Percentiles rank a stretch among this genome's conserved stretches.
Evolutionary conservation across 108 stramenopile genomes (phyloP).

Genomic region (Nitzschia sp.): DNA sequence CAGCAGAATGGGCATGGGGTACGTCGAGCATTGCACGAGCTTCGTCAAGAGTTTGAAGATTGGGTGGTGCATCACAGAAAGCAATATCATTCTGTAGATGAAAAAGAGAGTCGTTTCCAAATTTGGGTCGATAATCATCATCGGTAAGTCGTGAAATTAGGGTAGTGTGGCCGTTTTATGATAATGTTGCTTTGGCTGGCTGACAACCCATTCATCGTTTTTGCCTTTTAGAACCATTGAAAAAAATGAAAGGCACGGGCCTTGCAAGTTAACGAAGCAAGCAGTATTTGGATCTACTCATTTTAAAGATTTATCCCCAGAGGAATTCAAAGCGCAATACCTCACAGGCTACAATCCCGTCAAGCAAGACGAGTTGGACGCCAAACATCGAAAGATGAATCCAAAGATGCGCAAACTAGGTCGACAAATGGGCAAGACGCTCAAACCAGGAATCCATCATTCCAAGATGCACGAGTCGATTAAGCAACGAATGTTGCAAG

Average conservation of each 20-base stretch:
- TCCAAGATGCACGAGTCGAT: slow-evolving; percentile 41
- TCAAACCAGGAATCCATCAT: slow-evolving; percentile 28
- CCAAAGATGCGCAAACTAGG: slow-evolving; percentile 11
- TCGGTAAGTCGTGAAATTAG: slow-evolving; percentile 30
- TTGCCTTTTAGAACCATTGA: slow-evolving; percentile 44
- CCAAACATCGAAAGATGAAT: background rate
- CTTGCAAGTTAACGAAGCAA: slow-evolving; percentile 75
- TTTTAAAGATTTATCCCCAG: slow-evolving; percentile 72
- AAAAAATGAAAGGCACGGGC: slow-evolving; percentile 76
- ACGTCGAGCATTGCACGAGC: slow-evolving; percentile 6
- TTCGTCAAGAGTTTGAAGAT: slow-evolving; percentile 72
- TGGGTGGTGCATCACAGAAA: slow-evolving; percentile 67
- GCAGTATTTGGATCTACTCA: slow-evolving; percentile 80
- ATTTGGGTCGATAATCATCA: slow-evolving; percentile 83
- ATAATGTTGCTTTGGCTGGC: background rate
- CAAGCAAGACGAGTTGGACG: slow-evolving; percentile 34
- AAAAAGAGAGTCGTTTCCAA: slow-evolving; percentile 72
- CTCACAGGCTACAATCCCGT: slow-evolving; percentile 79
- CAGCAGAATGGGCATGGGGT: background rate
- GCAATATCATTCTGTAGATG: slow-evolving; percentile 56
- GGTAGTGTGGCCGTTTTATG: background rate
- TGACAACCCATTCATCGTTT: background rate
- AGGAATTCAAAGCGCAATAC: slow-evolving; percentile 73
- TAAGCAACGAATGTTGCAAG: slow-evolving; percentile 22
- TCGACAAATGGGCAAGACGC: slow-evolving; percentile 22